phyloP scores from a whole-genome alignment of 2,329 filamentous ascomycete genomes.

The Colletotrichum sansevieriae region DNA sequence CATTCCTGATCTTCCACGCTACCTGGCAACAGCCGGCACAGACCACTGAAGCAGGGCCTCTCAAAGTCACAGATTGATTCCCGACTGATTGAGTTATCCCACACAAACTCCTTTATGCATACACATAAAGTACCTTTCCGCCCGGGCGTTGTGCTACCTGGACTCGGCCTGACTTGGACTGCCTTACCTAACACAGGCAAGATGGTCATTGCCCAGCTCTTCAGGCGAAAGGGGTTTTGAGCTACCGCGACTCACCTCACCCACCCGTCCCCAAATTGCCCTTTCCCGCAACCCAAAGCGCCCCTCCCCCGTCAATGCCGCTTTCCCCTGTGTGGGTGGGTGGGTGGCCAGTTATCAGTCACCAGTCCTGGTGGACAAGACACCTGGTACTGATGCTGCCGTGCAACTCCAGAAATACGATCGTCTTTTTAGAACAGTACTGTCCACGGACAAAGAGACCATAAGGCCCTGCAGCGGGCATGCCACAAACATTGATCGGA shows the following conservation, averaged over 20 bases:
- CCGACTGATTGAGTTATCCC: constrained; percentile 14
- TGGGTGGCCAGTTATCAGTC: too few species aligned
- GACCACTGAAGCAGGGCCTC: too few species aligned
- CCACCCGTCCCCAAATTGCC: constrained; percentile 3
- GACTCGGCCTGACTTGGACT: too few species aligned
- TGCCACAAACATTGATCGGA: constrained; percentile 21
- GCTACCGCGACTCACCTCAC: constrained; percentile 1
- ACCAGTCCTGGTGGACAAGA: too few species aligned
- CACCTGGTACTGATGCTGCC: too few species aligned
- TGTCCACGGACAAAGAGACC: constrained; percentile 21
- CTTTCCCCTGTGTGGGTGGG: background rate
- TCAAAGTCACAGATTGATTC: background rate
- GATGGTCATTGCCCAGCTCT: background rate
- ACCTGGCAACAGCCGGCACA: background rate
- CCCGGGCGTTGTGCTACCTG: constrained; percentile 2
- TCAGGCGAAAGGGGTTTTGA: background rate
- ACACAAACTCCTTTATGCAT: constrained; percentile 29
- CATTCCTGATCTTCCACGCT: constrained; percentile 9
- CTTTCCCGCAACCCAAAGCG: background rate
- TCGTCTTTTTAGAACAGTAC: constrained; percentile 3
- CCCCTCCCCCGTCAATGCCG: constrained; percentile 4
- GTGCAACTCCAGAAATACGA: background rate
- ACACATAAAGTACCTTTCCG: background rate
- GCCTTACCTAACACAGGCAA: background rate
- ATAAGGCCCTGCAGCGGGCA: constrained; percentile 1